These are phyloP conservation scores for Suillus bovinus DNA, from an alignment of 768 basidiomycete genomes.

Conservation along the genomic window DNA sequence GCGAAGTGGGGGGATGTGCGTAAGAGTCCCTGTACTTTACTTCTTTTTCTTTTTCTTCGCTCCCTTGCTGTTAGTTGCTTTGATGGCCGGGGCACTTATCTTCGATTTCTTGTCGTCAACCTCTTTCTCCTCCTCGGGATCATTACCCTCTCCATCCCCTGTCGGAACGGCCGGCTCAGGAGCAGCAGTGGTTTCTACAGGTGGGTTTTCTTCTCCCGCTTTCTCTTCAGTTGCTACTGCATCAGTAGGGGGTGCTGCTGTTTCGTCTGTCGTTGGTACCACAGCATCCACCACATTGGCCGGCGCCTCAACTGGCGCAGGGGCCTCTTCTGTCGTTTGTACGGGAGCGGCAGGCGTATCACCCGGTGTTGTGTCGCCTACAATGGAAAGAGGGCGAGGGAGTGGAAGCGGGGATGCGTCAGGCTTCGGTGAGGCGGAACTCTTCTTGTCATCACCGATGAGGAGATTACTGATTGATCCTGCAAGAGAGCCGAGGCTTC, in stretches of 20 bases:
- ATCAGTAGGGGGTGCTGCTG: not conserved
- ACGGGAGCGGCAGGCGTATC: not conserved
- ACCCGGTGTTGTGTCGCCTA: not conserved
- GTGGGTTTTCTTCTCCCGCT: not conserved
- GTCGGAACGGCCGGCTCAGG: not conserved
- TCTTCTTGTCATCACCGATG: conserved; percentile 1
- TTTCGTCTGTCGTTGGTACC: not conserved
- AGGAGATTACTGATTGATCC: conserved; percentile 12
- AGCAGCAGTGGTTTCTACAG: not conserved
- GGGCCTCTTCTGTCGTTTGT: not conserved
- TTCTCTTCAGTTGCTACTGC: conserved; percentile 1
- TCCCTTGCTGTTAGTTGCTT: conserved; percentile 3
- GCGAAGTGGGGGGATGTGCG: not conserved
- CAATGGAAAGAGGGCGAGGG: not conserved
- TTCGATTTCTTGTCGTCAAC: conserved; percentile 1
- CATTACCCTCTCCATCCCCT: conserved; percentile 5
- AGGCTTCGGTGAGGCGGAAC: not conserved
- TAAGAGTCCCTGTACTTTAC: conserved; percentile 1
- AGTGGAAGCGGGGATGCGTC: conserved; percentile 2
- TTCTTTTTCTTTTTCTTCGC: conserved; percentile 19
- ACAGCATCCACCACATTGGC: not conserved
- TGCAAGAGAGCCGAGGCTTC: not conserved
- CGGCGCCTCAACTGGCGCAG: not conserved
- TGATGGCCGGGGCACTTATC: not conserved
- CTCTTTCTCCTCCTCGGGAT: conserved; percentile 5